Conservation (phyloP, 768 basidiomycete genomes). For the Hebeloma cylindrosporum region DNA sequence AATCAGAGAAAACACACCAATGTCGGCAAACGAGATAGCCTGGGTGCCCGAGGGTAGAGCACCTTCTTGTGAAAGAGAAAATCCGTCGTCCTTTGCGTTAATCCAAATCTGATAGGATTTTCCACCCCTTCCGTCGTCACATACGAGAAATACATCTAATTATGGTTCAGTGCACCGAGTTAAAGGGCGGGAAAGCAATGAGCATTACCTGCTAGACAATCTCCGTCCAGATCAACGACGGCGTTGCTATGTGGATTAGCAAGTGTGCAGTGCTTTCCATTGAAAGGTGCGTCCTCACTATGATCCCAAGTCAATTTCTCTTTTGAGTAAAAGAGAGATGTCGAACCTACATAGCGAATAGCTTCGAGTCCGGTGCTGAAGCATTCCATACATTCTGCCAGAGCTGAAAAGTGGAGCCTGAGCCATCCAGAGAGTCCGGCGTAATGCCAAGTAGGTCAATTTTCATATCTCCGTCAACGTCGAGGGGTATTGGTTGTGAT, state of each 20-base stretch:
- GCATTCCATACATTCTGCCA: constrained; percentile 84
- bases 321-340: background rate
- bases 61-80: constrained; percentile 64
- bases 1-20: constrained; percentile 52
- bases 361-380: constrained; percentile 45
- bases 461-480: constrained; percentile 85
- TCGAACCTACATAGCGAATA: constrained; percentile 69
- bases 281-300: constrained; percentile 61
- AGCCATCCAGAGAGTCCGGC: constrained; percentile 34
- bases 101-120: constrained; percentile 90
- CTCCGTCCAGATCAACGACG: constrained; percentile 91
- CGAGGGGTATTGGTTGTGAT: constrained; percentile 84
- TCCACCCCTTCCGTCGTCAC: constrained; percentile 58
- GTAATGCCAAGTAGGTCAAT: constrained; percentile 81
- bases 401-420: constrained; percentile 50
- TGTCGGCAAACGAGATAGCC: constrained; percentile 84
- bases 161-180: background rate
- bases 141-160: constrained; percentile 86
- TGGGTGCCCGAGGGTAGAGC: constrained; percentile 75
- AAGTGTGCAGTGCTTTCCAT: constrained; percentile 67
- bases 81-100: constrained; percentile 79
- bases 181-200: background rate
- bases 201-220: constrained; percentile 91
- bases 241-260: constrained; percentile 94
- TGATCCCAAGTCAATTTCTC: background rate